These are phyloP conservation scores for Boletus rubescentipes DNA, from an alignment of 768 basidiomycete species.

Conservation along the genomic window DNA sequence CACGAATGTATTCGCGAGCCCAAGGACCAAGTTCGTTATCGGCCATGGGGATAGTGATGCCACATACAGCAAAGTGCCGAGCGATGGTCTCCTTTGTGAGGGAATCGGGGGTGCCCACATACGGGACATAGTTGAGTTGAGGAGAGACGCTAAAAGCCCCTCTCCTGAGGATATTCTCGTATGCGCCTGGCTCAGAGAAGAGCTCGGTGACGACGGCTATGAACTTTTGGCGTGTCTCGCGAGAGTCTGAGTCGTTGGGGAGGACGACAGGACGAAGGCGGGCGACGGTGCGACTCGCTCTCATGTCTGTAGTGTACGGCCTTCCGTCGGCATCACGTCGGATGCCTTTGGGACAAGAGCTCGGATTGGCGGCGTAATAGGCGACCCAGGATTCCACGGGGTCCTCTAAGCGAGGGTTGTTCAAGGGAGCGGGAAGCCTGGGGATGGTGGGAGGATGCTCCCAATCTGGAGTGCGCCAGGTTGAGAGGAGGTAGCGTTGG, in stretches of 20 bases:
- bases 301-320: constrained; percentile 43
- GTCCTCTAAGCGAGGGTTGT: constrained; percentile 48
- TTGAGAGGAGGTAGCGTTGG: constrained; percentile 42
- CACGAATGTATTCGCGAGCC: constrained; percentile 36
- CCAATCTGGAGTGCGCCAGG: constrained; percentile 45
- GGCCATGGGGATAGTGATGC: constrained; percentile 37
- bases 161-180: constrained; percentile 38
- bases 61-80: constrained; percentile 43
- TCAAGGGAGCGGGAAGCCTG: constrained; percentile 25
- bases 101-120: constrained; percentile 27
- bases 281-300: constrained; percentile 47
- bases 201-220: constrained; percentile 40
- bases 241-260: constrained; percentile 32
- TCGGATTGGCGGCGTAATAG: constrained; percentile 43
- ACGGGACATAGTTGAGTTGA: constrained; percentile 31
- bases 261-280: constrained; percentile 44
- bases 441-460: constrained; percentile 23
- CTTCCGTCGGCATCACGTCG: constrained; percentile 38
- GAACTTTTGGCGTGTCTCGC: constrained; percentile 39
- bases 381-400: constrained; percentile 46
- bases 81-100: constrained; percentile 36
- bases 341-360: constrained; percentile 49
- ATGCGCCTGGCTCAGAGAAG: constrained; percentile 41
- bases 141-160: constrained; percentile 36
- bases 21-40: constrained; percentile 39